Evolutionary conservation across 192 early-diverging fungal genomes (phyloP), one percentile per base, ranked within the genome.

Genomic region (Coemansia sp.): DNA sequence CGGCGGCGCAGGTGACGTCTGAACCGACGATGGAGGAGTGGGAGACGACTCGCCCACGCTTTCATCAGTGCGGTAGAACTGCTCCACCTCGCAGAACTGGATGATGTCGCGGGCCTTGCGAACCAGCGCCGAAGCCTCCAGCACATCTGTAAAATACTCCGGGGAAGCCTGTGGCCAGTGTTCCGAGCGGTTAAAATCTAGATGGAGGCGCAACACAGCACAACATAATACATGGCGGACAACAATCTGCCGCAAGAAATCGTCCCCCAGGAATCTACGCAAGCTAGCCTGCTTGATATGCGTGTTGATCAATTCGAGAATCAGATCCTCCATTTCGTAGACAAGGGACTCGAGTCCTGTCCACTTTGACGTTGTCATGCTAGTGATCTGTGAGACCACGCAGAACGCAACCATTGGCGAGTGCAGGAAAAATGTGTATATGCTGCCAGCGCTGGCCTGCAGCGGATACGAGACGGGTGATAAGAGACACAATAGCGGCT

Each of bases 391-490:
- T 60, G 77, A 67, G 1, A 80, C 22, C 16, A 90, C 94, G 21
- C 89, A 88, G 62, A 98, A 94, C 0, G 91, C 97, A 49, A 95
- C 89, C 12, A 95, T 56, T 2, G 95, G 94, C 12, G 89, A 88
- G 72, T 97, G 93, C 58, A 98, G 76, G 66, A 98, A 98, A 59
- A 98, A 71, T 5, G 95, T 98, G 65, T 97, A 98, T 12, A 98
- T 84, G 73, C 89, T 90, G 31, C 97, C 97, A 4, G 92, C 85
- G 80, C 82, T 81, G 55, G 87, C 82, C 4, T 12, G 16, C 1
- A 60, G 31, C 27, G 94, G 94, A 62, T 96, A 97, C 56, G 90
- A 88, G 0, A 85, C 83, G 1, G 95, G 97, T n/a, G 94, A 95
- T 70, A 96, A 83, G 6, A 99, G 83, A 56, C 88, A 89, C 61